These are phyloP conservation scores for Rhizoctonia solani DNA, from an alignment of 1,284 basidiomycete genomes.

Conservation along the genomic window DNA sequence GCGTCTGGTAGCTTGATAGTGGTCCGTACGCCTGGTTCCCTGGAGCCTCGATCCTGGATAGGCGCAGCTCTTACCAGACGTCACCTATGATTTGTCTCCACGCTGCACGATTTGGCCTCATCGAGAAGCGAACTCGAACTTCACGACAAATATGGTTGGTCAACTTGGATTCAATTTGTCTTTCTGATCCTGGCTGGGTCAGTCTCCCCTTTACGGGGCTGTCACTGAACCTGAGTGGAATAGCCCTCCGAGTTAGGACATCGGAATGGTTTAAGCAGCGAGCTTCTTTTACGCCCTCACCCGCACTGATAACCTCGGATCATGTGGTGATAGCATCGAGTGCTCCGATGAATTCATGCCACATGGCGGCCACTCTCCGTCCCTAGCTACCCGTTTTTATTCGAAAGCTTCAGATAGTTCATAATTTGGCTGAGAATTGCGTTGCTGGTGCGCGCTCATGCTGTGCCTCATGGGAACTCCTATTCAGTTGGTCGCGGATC, in stretches of 20 bases:
- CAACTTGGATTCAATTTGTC: slow-evolving; percentile 15
- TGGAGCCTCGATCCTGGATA: slow-evolving; percentile 3
- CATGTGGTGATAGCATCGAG: slow-evolving; percentile 30
- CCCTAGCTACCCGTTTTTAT: slow-evolving; percentile 13
- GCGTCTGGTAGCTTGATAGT: not conserved
- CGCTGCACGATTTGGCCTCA: not conserved
- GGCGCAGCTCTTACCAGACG: not conserved
- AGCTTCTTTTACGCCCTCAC: slow-evolving; percentile 30
- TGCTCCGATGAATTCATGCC: slow-evolving; percentile 24
- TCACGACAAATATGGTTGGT: slow-evolving; percentile 13
- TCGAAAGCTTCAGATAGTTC: slow-evolving; percentile 12
- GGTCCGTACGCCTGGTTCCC: slow-evolving; percentile 14
- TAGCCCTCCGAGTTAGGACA: not conserved
- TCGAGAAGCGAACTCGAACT: slow-evolving; percentile 15
- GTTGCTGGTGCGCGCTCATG: slow-evolving; percentile 17
- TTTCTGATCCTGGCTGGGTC: not conserved
- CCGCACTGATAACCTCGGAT: slow-evolving; percentile 27
- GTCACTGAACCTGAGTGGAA: not conserved
- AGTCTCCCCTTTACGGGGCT: slow-evolving; percentile 1
- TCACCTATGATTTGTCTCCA: slow-evolving; percentile 2
- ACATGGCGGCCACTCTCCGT: slow-evolving; percentile 24
- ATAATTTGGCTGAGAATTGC: slow-evolving; percentile 12
- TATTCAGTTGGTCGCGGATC: slow-evolving; percentile 15
- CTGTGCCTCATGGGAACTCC: slow-evolving; percentile 25
- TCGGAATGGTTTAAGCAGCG: slow-evolving; percentile 28